Percentiles rank a stretch among this genome's conserved stretches.
Evolutionary conservation across 345 rosid genomes (phyloP).

Genomic region (Boechera retrofracta): DNA sequence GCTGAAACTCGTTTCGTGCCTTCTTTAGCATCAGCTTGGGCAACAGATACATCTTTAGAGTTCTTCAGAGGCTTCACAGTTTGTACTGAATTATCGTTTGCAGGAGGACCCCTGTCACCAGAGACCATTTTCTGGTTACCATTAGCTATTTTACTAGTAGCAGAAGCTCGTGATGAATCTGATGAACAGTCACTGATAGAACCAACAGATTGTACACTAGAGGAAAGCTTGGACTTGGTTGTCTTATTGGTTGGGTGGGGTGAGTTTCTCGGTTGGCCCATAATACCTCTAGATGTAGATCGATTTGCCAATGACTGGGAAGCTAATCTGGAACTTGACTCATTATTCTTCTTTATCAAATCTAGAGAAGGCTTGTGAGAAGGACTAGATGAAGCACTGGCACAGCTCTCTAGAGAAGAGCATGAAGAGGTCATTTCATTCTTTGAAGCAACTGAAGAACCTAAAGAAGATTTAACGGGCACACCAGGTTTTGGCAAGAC

Average conservation of each 20-base stretch:
- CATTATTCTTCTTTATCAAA: conserved; percentile 48
- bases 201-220: conserved; percentile 69
- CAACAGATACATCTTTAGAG: conserved; percentile 48
- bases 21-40: conserved; percentile 51
- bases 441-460: conserved; percentile 56
- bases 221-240: conserved; percentile 56
- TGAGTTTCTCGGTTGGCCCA: conserved; percentile 52
- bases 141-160: conserved; percentile 37
- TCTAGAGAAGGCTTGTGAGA: conserved; percentile 52
- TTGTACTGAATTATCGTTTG: conserved; percentile 29
- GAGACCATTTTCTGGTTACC: conserved; percentile 32
- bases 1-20: conserved; percentile 49
- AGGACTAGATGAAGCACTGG: conserved; percentile 67
- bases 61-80: conserved; percentile 45
- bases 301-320: conserved; percentile 47
- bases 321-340: conserved; percentile 47
- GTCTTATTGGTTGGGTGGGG: conserved; percentile 51
- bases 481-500: conserved; percentile 56
- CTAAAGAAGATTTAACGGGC: conserved; percentile 50
- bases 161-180: conserved; percentile 64
- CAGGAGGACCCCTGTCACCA: conserved; percentile 27
- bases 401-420: conserved; percentile 73
- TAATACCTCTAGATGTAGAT: conserved; percentile 51
- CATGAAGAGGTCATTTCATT: conserved; percentile 63
- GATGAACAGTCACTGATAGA: conserved; percentile 81